Conservation (phyloP, 495 filamentous ascomycete genomes). For the Penicillium argentinense region DNA sequence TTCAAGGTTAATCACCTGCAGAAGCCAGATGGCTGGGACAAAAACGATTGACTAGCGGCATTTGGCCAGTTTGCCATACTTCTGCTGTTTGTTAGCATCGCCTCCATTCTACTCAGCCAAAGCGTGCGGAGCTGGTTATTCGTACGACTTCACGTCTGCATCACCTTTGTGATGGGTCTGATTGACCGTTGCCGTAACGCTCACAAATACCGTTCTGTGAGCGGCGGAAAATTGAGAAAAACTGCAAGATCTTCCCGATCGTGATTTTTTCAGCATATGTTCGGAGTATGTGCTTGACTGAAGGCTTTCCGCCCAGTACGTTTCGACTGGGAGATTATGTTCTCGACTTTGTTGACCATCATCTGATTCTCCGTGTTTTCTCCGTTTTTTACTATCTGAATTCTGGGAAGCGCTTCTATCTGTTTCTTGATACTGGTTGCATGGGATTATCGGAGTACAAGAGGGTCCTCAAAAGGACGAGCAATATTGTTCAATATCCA, state of each 20-base stretch:
- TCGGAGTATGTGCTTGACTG: neutral
- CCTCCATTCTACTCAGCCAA: conserved; percentile 22
- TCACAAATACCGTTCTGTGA: conserved; percentile 11
- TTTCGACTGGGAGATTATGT: no score
- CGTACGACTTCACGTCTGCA: conserved; percentile 17
- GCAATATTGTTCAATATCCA: conserved; percentile 10
- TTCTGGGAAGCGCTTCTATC: conserved; percentile 16
- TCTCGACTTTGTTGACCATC: neutral
- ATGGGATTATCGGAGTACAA: conserved; percentile 24
- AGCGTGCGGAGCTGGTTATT: conserved; percentile 22
- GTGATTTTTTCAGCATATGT: neutral
- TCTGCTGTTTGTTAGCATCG: conserved; percentile 12
- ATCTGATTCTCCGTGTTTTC: conserved; percentile 2
- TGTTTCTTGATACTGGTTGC: conserved; percentile 18
- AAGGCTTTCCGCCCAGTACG: neutral
- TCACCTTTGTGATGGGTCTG: conserved; percentile 9
- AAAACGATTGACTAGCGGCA: conserved; percentile 50
- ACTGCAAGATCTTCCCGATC: neutral
- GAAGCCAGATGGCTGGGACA: conserved; percentile 81
- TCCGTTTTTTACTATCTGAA: conserved; percentile 23
- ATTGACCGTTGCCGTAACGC: conserved; percentile 8
- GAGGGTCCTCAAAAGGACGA: conserved; percentile 11
- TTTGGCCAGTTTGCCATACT: conserved; percentile 21
- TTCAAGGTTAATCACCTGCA: conserved; percentile 77
- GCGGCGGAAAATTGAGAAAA: conserved; percentile 4